Percentiles rank a stretch among this genome's conserved stretches.
phyloP scores from a whole-genome alignment of 2,329 filamentous ascomycete species.

The Epichloe uncinata region DNA sequence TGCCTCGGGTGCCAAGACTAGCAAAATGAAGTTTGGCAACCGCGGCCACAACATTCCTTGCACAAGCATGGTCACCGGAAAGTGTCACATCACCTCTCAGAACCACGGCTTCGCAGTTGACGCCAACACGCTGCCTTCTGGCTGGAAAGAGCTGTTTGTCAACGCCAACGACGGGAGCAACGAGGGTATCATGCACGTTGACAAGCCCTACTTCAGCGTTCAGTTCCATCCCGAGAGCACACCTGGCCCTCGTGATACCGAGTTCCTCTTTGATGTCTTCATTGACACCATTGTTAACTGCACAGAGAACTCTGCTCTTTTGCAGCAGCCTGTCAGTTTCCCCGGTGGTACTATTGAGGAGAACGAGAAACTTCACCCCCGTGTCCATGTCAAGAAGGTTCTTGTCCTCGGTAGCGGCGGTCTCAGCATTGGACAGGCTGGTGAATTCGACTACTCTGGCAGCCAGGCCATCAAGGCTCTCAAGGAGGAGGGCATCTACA shows the following conservation, averaged over 20 bases:
- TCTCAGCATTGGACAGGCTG: constrained; percentile 92
- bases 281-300: constrained; percentile 69
- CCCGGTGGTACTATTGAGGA: constrained; percentile 73
- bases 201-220: constrained; percentile 92
- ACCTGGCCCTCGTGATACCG: constrained; percentile 86
- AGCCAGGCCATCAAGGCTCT: constrained; percentile 97
- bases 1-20: constrained; percentile 74
- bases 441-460: constrained; percentile 97
- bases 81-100: constrained; percentile 97
- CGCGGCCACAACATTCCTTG: constrained; percentile 97
- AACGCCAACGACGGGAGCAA: constrained; percentile 98
- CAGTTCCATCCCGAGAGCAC: constrained; percentile 98
- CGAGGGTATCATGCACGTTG: constrained; percentile 84
- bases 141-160: constrained; percentile 90
- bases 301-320: constrained; percentile 49
- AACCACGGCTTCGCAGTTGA: constrained; percentile 97
- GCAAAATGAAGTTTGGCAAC: constrained; percentile 99
- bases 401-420: constrained; percentile 89
- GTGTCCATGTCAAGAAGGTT: constrained; percentile 83
- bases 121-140: constrained; percentile 55
- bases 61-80: constrained; percentile 87
- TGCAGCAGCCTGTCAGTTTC: constrained; percentile 67
- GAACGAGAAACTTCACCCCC: constrained; percentile 62
- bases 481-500: constrained; percentile 97
- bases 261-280: constrained; percentile 95